Conservation (phyloP, 768 basidiomycete genomes). For the Mycena vulgaris region DNA sequence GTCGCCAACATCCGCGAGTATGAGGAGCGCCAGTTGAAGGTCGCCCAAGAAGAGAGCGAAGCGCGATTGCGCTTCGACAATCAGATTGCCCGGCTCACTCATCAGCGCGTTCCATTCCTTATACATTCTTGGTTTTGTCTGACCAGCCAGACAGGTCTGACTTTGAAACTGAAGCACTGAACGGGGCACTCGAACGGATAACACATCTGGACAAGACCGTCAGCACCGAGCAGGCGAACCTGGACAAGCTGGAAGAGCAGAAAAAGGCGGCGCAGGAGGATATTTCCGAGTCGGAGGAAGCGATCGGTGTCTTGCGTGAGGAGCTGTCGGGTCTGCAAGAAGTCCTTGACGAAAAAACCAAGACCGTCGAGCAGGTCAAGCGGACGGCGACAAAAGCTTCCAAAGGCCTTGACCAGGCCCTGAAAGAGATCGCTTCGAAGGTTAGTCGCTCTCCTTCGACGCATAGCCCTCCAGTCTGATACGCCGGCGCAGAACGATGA, state of each 20-base stretch:
- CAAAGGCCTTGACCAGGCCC: constrained; percentile 85
- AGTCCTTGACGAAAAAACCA: constrained; percentile 79
- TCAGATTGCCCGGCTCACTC: constrained; percentile 87
- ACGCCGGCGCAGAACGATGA: constrained; percentile 80
- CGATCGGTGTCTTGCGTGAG: constrained; percentile 70
- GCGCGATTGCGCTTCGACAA: constrained; percentile 87
- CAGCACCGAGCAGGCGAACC: constrained; percentile 66
- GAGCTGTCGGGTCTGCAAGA: constrained; percentile 75
- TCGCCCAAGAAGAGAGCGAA: constrained; percentile 91
- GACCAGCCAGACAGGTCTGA: constrained; percentile 68
- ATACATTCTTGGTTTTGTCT: constrained; percentile 1
- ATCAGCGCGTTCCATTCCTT: constrained; percentile 72
- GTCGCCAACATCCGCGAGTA: constrained; percentile 92
- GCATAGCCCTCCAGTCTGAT: constrained; percentile 23
- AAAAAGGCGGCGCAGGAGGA: constrained; percentile 71
- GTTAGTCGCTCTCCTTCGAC: constrained; percentile 56
- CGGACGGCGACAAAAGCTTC: constrained; percentile 77
- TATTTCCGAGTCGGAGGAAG: constrained; percentile 69
- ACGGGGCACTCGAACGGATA: constrained; percentile 75
- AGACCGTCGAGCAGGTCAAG: constrained; percentile 83
- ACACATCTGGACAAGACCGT: constrained; percentile 66
- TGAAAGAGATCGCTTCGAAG: constrained; percentile 91
- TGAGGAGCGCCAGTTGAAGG: constrained; percentile 91
- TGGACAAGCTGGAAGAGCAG: constrained; percentile 68
- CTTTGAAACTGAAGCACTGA: constrained; percentile 87